A percentile compares a stretch with the other conserved stretches of the same genome.
These are phyloP conservation scores for Tremella yokohamensis DNA, from an alignment of 768 basidiomycete genomes.

Conservation along the genomic window DNA sequence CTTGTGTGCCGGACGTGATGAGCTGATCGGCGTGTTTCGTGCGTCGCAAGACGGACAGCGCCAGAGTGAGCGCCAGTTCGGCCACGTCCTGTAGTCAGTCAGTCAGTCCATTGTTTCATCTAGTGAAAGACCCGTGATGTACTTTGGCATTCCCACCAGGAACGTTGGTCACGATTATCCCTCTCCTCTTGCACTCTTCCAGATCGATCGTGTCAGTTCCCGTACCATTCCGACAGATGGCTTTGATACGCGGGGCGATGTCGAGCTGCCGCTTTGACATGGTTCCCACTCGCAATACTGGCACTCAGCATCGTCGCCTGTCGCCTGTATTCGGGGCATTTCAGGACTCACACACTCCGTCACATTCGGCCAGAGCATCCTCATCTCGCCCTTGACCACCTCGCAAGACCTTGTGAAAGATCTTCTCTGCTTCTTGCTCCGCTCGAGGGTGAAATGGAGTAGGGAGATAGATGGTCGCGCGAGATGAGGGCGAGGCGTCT, in stretches of 20 bases:
- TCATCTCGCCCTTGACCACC: conserved; percentile 23
- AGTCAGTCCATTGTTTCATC: too few species aligned
- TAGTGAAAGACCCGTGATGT: background rate
- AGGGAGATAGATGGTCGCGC: conserved; percentile 39
- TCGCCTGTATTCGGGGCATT: too few species aligned
- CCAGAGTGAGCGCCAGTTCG: conserved; percentile 37
- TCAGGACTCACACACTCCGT: conserved; percentile 40
- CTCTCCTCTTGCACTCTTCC: conserved; percentile 24
- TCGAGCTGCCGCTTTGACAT: conserved; percentile 16
- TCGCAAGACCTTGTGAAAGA: conserved; percentile 29
- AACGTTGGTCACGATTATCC: conserved; percentile 36
- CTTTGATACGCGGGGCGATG: conserved; percentile 21
- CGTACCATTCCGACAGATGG: conserved; percentile 38
- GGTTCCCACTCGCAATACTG: conserved; percentile 35
- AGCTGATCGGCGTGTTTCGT: conserved; percentile 33
- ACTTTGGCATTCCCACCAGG: conserved; percentile 46
- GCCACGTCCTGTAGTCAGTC: conserved; percentile 28
- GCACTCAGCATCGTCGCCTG: background rate
- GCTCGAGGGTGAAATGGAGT: conserved; percentile 38
- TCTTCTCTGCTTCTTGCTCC: conserved; percentile 30
- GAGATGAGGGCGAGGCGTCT: background rate
- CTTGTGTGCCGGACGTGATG: conserved; percentile 31
- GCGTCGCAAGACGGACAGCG: conserved; percentile 33
- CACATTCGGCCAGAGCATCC: conserved; percentile 26
- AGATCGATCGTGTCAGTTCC: conserved; percentile 43